Evolutionary conservation across 2,329 filamentous ascomycete species (phyloP), one percentile per base, ranked within the genome.

Genomic region (Penicillium polonicum): DNA sequence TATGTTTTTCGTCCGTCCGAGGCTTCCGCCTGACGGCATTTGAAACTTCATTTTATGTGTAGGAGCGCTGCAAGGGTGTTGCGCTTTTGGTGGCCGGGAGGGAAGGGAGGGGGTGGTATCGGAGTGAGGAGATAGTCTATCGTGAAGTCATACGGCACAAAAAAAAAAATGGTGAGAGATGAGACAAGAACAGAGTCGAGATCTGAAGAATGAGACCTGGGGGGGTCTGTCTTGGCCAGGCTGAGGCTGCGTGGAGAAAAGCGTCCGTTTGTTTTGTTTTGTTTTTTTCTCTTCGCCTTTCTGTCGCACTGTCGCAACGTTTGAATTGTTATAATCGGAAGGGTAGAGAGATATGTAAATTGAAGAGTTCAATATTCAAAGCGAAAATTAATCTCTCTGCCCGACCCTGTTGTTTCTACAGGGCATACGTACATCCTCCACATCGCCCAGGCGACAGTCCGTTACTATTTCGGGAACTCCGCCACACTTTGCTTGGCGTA

Each of bases 1-100:
- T 42, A 78, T 73, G 44, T 80, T 81, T 72, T 87, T 87, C 65
- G 78, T 79, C 67, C 82, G 80, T 62, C 83, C 82, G 31, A 82
- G 74, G 63, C 80, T 75, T 44, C 77, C 76, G 51, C 65, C 65
- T 38, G 72, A 73, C 19, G 68, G 65, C 52, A 73, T 55, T 48
- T 53, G 62, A 29, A 67, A 56, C 57, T 55, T 67, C 70, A 74
- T 70, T 38, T 59, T 64, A 49, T 23, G 25, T 51, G 50, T 35
- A 45, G 38, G 21, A 25, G 41, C 31, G 50, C 60, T 66, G 57
- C 60, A 65, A 65, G 57, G 64, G 63, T 60, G 63, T 63, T 56
- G 62, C 59, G 59, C 57, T 57, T 43, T 61, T 50, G 21, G 39
- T 46, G 49, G 35, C 44, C 48, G 53, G 41, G 35, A 45, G 27